phyloP scores from a whole-genome alignment of 1,139 yeast species.

The Zygoascus meyerae region DNA sequence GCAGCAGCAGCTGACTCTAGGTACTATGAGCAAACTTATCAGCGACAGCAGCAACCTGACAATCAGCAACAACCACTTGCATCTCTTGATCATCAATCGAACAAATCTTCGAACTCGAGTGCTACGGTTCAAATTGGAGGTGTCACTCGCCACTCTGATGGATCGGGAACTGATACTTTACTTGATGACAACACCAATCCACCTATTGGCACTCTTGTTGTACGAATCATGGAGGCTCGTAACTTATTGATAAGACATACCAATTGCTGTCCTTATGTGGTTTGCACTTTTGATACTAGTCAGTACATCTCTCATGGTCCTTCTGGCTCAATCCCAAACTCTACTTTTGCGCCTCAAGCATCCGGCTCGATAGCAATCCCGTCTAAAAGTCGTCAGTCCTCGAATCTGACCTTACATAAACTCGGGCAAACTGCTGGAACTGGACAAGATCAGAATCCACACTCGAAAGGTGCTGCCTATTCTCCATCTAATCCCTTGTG shows the following conservation, averaged over 20 bases:
- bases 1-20: background rate
- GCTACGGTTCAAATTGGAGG: conserved; percentile 9
- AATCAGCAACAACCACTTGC: background rate
- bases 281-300: conserved; percentile 87
- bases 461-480: conserved; percentile 15
- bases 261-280: conserved; percentile 76
- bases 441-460: conserved; percentile 1
- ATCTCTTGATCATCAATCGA: background rate
- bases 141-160: conserved; percentile 5
- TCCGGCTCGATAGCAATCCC: conserved; percentile 37
- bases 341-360: background rate
- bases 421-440: conserved; percentile 16
- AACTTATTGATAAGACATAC: conserved; percentile 52
- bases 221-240: conserved; percentile 73
- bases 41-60: conserved; percentile 4
- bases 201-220: conserved; percentile 61
- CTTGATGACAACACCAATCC: conserved; percentile 7
- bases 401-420: conserved; percentile 53
- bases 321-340: conserved; percentile 16
- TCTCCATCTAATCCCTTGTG: conserved; percentile 66
- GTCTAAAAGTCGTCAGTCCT: conserved; percentile 47
- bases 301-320: conserved; percentile 77
- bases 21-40: background rate
- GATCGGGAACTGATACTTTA: conserved; percentile 5
- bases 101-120: background rate